Evolutionary conservation across 2,329 filamentous ascomycete species (phyloP), one percentile per base, ranked within the genome.

Genomic region (Orbilia oligospora): DNA sequence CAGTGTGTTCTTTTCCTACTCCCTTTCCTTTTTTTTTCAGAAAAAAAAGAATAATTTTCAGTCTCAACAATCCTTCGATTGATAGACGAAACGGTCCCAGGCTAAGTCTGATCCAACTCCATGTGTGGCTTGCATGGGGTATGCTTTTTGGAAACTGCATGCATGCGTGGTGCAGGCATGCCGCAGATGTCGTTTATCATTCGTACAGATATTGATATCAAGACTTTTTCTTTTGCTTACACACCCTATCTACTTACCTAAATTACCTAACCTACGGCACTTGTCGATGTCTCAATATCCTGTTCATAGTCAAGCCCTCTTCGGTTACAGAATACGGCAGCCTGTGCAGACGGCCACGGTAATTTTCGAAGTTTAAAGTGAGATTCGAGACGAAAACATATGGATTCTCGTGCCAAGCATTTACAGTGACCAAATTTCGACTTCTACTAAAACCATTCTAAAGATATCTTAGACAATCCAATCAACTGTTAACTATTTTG

Each of bases 81-180:
- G 48, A 49, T 46, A 66, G 66, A 66, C 49, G 46, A 69, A 72
- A 72, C n/a, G 30, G 22, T 53, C n/a, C 49, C 53, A 71, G 38
- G 55, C 63, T 61, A 71, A 65, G 65, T 63, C 24, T 30, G 27
- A 30, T 73, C 36, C 12, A 66, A 73, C 58, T 61, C 36, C 63
- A 68, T 53, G 27, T 48, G 63, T 78, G 75, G 75, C 75, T 68
- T 51, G 49, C 68, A 71, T 72, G 72, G 72, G 48, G 49, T 38
- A 8, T 64, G 71, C 27, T 69, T 69, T 69, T 72, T 78, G 67
- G 68, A 72, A 78, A 68, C 63, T 56, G 75, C 75, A 72, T 78
- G 75, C 71, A 75, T 68, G 16, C 70, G 63, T 51, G 51, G 61
- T 55, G 22, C 71, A 75, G 71, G 71, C 69, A 72, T 72, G 69